Evolutionary conservation across 75 land plant species (phyloP), one percentile per base, ranked within the genome.

Genomic region (Pinus taeda): DNA sequence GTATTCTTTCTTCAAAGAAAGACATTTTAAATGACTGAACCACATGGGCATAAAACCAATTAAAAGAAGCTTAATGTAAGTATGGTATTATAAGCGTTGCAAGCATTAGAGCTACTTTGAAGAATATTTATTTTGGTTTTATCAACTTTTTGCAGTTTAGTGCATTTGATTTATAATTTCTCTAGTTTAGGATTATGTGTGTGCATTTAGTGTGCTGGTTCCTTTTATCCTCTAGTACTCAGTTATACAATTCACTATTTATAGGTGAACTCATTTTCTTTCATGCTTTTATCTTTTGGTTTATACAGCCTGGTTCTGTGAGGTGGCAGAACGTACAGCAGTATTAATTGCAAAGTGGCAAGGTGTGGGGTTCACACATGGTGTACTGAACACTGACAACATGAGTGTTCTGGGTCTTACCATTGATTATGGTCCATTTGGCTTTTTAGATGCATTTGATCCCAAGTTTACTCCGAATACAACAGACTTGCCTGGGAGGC

Each of bases 381-480:
- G 99, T 66, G 99, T 97, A 30, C 74, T 97, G 78, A 97, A 97
- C 86, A 97, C 99, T 39, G 99, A 97, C 79, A 97, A 97, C 81
- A 97, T 97, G 99, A 97, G 99, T 74, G 75, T 97, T 17, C 81
- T 97, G 58, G 99, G 99, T 53, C 85, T 95, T 59, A 97, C 99
- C 15, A 97, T 97, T 71, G 99, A 97, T 82, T 97, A 97, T 81
- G 99, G 99, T 49, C 99, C 99, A 6, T 97, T 97, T 85, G 99
- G 99, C 14, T 97, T 97, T 83, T 79, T 97, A 87, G 99, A 97
- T 85, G 99, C 99, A 29, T 97, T 97, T 88, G 99, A 97, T 83
- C 99, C 99, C 56, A 94, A 89, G 78, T 97, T 70, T 76, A 97
- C 99, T 3, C 99, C 99, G 65, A 97, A 97, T 69, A 97, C 99